Evolutionary conservation across 1,139 yeast genomes (phyloP), one percentile per base, ranked within the genome.

Genomic region (Diutina siamensis): DNA sequence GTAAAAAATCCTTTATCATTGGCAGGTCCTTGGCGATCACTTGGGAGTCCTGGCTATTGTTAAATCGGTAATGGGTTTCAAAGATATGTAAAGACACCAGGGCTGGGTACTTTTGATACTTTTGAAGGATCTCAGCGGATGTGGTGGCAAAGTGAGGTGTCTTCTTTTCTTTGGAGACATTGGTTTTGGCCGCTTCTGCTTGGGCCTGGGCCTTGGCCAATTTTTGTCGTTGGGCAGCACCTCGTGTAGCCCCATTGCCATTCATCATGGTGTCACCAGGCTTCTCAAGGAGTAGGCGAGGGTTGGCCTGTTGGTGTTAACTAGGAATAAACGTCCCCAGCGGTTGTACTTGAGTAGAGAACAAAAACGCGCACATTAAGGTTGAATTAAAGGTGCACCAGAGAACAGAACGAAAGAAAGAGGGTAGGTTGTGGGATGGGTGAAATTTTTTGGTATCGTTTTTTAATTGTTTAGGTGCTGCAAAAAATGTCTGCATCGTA

Each of bases 41-140:
- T 44, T 85, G 81, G 45, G 94, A 94, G 56, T 80, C 84, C 49
- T 60, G 72, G 3, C 68, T 60, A 54, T 79, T 80, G 49, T 84
- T 84, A 64, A 83, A 87, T 50, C 94, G 74, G 59, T 80, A 92
- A 61, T 89, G 95, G 45, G 86, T 85, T 54, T 86, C 94, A 61
- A 84, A 89, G 35, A 92, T 87, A 57, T 92, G 97, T 53, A 92
- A 79, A 50, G 82, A 94, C 49, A 92, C 62, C 42, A 95, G 84
- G 10, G 97, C 85, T 5, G 94, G 86, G 51, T 76, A 78, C 49
- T 79, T 78, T 50, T 83, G 80, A 58, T 81, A 88, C 58, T 88
- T 89, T 49, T 77, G 74, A 53, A 92, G 64, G n/a, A 92, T 72
- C 44, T 82, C 85, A 50, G 78, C 83, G 10, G 85, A 66, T 3